phyloP scores from a whole-genome alignment of 176 grass and related monocot genomes.

The Oryza officinalis region DNA sequence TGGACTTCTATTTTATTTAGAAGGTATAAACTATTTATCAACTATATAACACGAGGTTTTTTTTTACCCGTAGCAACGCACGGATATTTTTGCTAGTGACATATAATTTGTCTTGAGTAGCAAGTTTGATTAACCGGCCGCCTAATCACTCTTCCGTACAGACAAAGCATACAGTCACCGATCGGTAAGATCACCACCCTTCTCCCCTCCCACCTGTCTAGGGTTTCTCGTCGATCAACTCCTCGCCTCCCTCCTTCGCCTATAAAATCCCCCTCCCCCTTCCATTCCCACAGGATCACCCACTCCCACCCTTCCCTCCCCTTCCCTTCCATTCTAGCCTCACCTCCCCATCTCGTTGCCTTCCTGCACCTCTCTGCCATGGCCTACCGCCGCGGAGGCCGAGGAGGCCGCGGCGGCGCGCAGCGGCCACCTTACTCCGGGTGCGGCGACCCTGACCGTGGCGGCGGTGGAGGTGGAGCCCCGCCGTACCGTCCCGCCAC shows the following conservation, averaged over 20 bases:
- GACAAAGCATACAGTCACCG: neutral
- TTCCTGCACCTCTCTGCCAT: constrained; percentile 26
- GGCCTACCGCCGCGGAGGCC: constrained; percentile 42
- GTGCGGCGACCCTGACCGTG: neutral
- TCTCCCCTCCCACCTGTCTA: neutral
- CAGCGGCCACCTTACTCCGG: constrained; percentile 6
- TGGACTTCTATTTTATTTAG: too few relatives aligned
- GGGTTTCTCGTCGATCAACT: constrained; percentile 20
- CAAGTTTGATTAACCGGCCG: neutral
- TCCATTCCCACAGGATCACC: neutral
- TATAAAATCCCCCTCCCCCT: neutral
- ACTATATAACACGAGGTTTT: too few relatives aligned
- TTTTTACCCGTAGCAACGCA: too few relatives aligned
- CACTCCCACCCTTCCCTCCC: neutral
- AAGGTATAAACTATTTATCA: too few relatives aligned
- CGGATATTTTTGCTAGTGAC: too few relatives aligned
- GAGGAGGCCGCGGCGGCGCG: constrained; percentile 22
- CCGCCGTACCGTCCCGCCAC: neutral
- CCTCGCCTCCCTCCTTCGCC: constrained; percentile 3
- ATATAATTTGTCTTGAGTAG: too few relatives aligned
- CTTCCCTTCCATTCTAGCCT: neutral
- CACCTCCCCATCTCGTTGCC: neutral
- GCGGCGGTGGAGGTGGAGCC: too few relatives aligned
- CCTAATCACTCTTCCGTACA: neutral
- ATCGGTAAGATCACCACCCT: neutral